phyloP scores from a whole-genome alignment of 768 basidiomycete genomes.

The Kwoniella shandongensis region DNA sequence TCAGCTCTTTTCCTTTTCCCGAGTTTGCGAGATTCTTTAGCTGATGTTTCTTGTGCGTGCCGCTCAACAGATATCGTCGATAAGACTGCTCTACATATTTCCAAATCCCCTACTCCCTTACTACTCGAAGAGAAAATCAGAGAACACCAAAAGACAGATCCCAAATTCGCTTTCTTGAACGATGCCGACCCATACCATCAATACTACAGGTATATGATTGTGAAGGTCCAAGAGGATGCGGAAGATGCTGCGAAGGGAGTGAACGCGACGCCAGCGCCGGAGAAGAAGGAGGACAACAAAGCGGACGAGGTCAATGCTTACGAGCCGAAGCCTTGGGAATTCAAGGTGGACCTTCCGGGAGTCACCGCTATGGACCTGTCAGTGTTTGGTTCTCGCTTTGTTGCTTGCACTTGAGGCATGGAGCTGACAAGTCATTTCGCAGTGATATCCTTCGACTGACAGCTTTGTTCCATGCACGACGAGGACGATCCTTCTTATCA shows the following conservation, averaged over 20 bases:
- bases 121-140: slow-evolving; percentile 96
- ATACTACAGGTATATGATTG: slow-evolving; percentile 91
- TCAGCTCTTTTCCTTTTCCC: neutral
- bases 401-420: slow-evolving; percentile 7
- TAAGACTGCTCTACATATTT: slow-evolving; percentile 86
- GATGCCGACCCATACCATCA: slow-evolving; percentile 96
- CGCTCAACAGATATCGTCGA: slow-evolving; percentile 78
- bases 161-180: slow-evolving; percentile 98
- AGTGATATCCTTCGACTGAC: slow-evolving; percentile 96
- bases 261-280: slow-evolving; percentile 25
- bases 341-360: slow-evolving; percentile 79
- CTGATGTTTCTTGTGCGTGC: slow-evolving; percentile 17
- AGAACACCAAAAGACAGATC: slow-evolving; percentile 92
- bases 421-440: slow-evolving; percentile 18
- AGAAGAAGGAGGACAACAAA: slow-evolving; percentile 24
- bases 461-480: slow-evolving; percentile 89
- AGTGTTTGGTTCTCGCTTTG: slow-evolving; percentile 52
- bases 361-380: slow-evolving; percentile 87
- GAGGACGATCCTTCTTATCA: slow-evolving; percentile 81
- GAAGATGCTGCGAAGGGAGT: slow-evolving; percentile 42
- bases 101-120: slow-evolving; percentile 87
- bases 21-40: neutral
- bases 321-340: slow-evolving; percentile 73
- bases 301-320: slow-evolving; percentile 59
- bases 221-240: slow-evolving; percentile 64